A percentile compares a stretch with the other conserved stretches of the same genome.
phyloP scores from a whole-genome alignment of 768 basidiomycete species.

The Kondoa subrosea region DNA sequence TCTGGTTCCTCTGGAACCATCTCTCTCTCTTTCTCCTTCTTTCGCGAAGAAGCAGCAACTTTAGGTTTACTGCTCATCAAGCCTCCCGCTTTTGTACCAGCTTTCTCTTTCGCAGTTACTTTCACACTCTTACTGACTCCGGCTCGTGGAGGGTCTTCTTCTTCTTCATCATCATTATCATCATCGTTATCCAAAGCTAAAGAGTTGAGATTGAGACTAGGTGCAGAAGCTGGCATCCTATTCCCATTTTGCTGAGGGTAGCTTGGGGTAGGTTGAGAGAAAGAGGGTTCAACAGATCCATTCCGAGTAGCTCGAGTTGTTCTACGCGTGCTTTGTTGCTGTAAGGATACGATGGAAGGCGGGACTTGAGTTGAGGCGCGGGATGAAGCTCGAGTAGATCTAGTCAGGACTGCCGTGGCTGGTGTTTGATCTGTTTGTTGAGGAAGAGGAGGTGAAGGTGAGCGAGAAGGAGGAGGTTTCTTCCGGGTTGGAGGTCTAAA shows the following conservation, averaged over 20 bases:
- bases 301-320: not conserved
- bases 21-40: too few relatives aligned
- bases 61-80: too few relatives aligned
- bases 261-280: not conserved
- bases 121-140: not conserved
- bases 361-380: constrained; percentile 2
- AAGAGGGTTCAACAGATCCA: not conserved
- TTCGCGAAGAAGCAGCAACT: too few relatives aligned
- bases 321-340: not conserved
- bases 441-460: not conserved
- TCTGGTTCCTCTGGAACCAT: too few relatives aligned
- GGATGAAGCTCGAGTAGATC: not conserved
- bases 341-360: not conserved
- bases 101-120: not conserved
- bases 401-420: not conserved
- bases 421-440: not conserved
- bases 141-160: not conserved
- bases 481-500: not conserved
- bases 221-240: not conserved
- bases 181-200: not conserved
- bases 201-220: not conserved
- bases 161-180: not conserved
- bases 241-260: not conserved
- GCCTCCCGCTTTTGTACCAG: not conserved
- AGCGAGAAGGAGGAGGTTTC: not conserved